Evolutionary conservation across 179 eudicot genomes (phyloP).

Genomic region (Patellifolia procumbens): DNA sequence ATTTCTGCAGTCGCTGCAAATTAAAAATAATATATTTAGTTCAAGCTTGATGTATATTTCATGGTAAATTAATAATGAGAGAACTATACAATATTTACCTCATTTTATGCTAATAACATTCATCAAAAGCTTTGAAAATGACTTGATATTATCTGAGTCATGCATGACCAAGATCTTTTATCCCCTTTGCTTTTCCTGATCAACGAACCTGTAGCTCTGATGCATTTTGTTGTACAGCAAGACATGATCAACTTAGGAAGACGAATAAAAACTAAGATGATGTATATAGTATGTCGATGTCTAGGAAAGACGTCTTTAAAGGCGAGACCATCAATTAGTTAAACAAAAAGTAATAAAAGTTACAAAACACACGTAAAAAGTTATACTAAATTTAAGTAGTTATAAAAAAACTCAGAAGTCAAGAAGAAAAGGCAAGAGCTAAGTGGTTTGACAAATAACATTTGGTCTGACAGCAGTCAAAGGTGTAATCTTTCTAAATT

Average conservation of each 20-base stretch:
- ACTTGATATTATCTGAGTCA: neutral
- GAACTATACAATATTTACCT: neutral
- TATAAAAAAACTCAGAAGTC: too few species aligned
- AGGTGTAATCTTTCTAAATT: constrained; percentile 24
- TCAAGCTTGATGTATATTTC: neutral
- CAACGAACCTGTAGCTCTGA: neutral
- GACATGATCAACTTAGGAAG: constrained; percentile 6
- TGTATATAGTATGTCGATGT: too few species aligned
- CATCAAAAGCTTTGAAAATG: neutral
- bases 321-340: too few species aligned
- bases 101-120: neutral
- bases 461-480: too few species aligned
- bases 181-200: neutral
- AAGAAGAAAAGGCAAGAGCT: too few species aligned
- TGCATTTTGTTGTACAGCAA: neutral
- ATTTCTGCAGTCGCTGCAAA: neutral
- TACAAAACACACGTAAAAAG: too few species aligned
- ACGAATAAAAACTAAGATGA: neutral
- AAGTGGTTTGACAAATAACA: too few species aligned
- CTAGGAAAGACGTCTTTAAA: too few species aligned
- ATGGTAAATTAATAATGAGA: neutral
- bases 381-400: too few species aligned
- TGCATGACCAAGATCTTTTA: neutral
- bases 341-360: too few species aligned
- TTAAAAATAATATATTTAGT: neutral